Evolutionary conservation across 1,139 yeast species (phyloP).

Genomic region (Nakaseomyces bracarensis): DNA sequence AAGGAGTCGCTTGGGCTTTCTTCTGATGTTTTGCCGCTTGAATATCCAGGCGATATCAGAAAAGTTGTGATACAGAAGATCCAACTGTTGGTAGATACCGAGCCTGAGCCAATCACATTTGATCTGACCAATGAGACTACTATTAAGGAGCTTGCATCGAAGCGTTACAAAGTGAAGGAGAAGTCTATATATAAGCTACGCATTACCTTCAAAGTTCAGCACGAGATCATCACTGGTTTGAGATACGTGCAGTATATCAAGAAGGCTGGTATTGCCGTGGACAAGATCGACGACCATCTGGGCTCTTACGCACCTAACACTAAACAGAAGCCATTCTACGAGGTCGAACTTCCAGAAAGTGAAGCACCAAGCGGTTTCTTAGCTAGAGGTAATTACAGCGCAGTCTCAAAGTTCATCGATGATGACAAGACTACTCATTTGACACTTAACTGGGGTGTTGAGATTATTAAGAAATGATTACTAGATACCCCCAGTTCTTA

Average conservation of each 20-base stretch:
- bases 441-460: conserved; percentile 78
- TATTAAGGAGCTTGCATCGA: conserved; percentile 39
- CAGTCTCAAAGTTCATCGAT: conserved; percentile 74
- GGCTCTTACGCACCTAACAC: conserved; percentile 91
- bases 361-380: conserved; percentile 89
- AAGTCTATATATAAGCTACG: conserved; percentile 64
- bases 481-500: too few relatives aligned
- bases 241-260: conserved; percentile 78
- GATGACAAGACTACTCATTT: conserved; percentile 76
- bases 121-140: conserved; percentile 51
- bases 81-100: conserved; percentile 60
- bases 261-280: conserved; percentile 81
- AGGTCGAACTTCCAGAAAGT: conserved; percentile 67
- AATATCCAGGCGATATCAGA: conserved; percentile 57
- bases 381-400: conserved; percentile 81
- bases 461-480: conserved; percentile 42
- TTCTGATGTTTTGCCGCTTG: conserved; percentile 52
- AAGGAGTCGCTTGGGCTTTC: conserved; percentile 78
- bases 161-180: conserved; percentile 58
- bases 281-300: conserved; percentile 76
- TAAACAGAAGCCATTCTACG: conserved; percentile 72
- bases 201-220: conserved; percentile 78
- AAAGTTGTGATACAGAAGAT: conserved; percentile 73
- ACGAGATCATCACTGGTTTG: conserved; percentile 84
- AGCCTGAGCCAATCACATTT: conserved; percentile 48